Conservation (phyloP, 106 monocot species). For the Acanthochlamys bracteata region DNA sequence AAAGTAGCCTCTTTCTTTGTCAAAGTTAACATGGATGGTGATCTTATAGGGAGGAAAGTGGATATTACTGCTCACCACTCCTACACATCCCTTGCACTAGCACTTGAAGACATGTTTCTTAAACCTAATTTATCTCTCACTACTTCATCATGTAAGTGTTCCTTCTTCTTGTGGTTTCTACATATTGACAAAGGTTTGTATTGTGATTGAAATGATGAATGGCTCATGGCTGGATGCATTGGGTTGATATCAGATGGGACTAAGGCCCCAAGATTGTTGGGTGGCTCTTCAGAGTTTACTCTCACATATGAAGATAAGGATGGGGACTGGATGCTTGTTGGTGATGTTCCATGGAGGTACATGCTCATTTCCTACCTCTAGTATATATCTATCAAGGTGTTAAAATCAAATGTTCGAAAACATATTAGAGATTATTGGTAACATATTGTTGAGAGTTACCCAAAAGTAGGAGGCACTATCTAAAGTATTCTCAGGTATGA, state of each 20-base stretch:
- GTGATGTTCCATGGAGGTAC: conserved; percentile 98
- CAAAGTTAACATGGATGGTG: conserved; percentile 51
- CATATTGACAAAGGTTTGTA: neutral
- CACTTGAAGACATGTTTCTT: conserved; percentile 41
- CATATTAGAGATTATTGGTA: neutral
- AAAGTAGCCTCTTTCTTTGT: conserved; percentile 22
- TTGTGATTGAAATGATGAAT: neutral
- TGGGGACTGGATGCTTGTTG: conserved; percentile 97
- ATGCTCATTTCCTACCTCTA: neutral
- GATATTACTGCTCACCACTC: conserved; percentile 28
- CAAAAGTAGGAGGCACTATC: too few species aligned
- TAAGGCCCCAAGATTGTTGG: conserved; percentile 47
- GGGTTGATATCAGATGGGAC: conserved; percentile 25
- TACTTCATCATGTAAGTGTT: neutral
- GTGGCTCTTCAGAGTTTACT: conserved; percentile 66
- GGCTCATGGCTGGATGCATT: neutral
- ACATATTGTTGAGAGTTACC: too few species aligned
- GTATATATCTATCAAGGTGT: neutral
- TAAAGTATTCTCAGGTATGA: too few species aligned
- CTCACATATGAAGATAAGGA: conserved; percentile 93
- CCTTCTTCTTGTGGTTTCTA: neutral
- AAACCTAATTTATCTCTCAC: conserved; percentile 1
- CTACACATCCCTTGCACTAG: conserved; percentile 26
- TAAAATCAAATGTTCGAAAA: neutral
- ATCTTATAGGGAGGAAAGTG: conserved; percentile 44